Evolutionary conservation across 2,329 filamentous ascomycete genomes (phyloP).

Genomic region (Dothiorella sarmentorum): DNA sequence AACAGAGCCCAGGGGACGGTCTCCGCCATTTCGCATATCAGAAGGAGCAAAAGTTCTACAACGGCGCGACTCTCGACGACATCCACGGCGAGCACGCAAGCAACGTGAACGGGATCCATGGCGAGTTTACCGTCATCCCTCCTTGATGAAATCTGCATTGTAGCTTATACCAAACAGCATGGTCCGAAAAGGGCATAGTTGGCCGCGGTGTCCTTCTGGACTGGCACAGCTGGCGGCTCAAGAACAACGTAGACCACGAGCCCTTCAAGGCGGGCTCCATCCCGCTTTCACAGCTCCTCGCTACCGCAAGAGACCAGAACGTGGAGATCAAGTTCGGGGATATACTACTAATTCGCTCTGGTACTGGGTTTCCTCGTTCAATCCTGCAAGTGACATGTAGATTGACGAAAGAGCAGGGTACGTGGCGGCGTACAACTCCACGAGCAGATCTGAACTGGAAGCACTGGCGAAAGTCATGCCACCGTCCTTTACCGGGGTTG

Average conservation of each 20-base stretch:
- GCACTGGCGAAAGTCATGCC: slow-evolving; percentile 18
- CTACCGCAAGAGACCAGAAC: slow-evolving; percentile 23
- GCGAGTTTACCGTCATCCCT: slow-evolving; percentile 2
- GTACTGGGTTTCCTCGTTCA: background rate
- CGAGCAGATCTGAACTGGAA: slow-evolving; percentile 18
- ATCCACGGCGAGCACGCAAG: slow-evolving; percentile 23
- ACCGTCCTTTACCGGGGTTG: slow-evolving; percentile 17
- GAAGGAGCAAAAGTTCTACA: slow-evolving; percentile 30
- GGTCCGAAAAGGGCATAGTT: slow-evolving; percentile 54
- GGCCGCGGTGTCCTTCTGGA: slow-evolving; percentile 55
- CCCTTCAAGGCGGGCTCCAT: slow-evolving; percentile 26
- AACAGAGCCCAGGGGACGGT: slow-evolving; percentile 31
- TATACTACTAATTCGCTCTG: slow-evolving; percentile 31
- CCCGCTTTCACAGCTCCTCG: slow-evolving; percentile 23
- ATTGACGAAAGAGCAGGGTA: slow-evolving; percentile 21
- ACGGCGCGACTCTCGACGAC: slow-evolving; percentile 29
- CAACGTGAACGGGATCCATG: slow-evolving; percentile 23
- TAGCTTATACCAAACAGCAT: slow-evolving; percentile 32
- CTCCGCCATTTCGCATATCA: slow-evolving; percentile 35
- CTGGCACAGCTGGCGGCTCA: slow-evolving; percentile 38
- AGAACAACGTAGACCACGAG: slow-evolving; percentile 23
- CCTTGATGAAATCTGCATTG: background rate
- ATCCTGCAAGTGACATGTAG: background rate
- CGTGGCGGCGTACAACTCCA: slow-evolving; percentile 20
- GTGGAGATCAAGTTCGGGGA: slow-evolving; percentile 28